A percentile compares a stretch with the other conserved stretches of the same genome.
phyloP scores from a whole-genome alignment of 805 yeast species.

The Schwanniomyces sp. region DNA sequence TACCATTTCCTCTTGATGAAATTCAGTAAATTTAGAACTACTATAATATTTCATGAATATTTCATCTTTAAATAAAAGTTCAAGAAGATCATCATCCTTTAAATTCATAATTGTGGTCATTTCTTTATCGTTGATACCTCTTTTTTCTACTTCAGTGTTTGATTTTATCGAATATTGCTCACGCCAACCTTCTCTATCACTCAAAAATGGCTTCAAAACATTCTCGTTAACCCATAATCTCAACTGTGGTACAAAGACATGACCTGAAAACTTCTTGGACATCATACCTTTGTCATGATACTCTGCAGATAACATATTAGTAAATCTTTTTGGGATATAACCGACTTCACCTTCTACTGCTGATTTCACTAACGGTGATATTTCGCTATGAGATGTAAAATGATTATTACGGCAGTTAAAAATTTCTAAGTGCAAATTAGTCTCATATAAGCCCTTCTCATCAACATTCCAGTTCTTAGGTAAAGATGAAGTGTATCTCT shows the following conservation, averaged over 20 bases:
- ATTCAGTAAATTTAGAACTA: slow-evolving; percentile 27
- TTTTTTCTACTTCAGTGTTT: not conserved
- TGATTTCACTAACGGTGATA: slow-evolving; percentile 31
- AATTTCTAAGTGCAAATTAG: slow-evolving; percentile 26
- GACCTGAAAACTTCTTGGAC: slow-evolving; percentile 35
- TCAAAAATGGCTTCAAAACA: slow-evolving; percentile 13
- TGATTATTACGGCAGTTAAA: slow-evolving; percentile 43
- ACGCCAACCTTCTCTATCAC: slow-evolving; percentile 24
- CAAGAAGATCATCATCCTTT: slow-evolving; percentile 21
- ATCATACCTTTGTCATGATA: slow-evolving; percentile 28
- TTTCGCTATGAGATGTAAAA: slow-evolving; percentile 27
- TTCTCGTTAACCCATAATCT: slow-evolving; percentile 49
- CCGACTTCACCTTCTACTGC: slow-evolving; percentile 34
- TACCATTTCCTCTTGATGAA: slow-evolving; percentile 33
- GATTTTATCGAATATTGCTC: slow-evolving; percentile 8
- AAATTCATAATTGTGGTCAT: slow-evolving; percentile 24
- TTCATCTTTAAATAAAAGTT: slow-evolving; percentile 24
- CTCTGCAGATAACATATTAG: slow-evolving; percentile 26
- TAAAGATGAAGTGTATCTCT: slow-evolving; percentile 17
- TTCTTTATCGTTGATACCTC: slow-evolving; percentile 18
- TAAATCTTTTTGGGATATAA: slow-evolving; percentile 32
- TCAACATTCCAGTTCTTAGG: slow-evolving; percentile 16
- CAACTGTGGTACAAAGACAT: slow-evolving; percentile 50
- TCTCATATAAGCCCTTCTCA: slow-evolving; percentile 9
- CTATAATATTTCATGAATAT: slow-evolving; percentile 27